phyloP scores from a whole-genome alignment of 306 rosid genomes.

The Medicago arabica region DNA sequence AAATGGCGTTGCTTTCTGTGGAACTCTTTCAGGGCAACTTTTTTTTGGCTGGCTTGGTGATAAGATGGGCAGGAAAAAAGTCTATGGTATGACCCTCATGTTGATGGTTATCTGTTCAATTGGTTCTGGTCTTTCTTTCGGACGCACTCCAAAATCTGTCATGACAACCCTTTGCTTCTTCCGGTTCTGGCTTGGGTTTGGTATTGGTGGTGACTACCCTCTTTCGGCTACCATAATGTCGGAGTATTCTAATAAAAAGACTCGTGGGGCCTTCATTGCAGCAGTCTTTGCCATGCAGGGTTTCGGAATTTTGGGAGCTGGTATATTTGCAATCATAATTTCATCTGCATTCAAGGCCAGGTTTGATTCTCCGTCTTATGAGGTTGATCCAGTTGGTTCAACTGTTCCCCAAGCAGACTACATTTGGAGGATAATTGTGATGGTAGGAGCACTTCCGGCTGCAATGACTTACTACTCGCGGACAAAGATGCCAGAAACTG shows the following conservation, averaged over 20 bases:
- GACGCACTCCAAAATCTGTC: conserved; percentile 65
- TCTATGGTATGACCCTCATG: conserved; percentile 79
- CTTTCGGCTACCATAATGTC: conserved; percentile 88
- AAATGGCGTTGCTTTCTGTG: conserved; percentile 81
- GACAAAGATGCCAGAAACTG: conserved; percentile 87
- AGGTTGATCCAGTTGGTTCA: conserved; percentile 53
- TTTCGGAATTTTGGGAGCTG: conserved; percentile 80
- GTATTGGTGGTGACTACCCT: conserved; percentile 87
- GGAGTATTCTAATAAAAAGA: conserved; percentile 82
- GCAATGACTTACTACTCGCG: conserved; percentile 73
- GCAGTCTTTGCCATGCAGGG: conserved; percentile 91
- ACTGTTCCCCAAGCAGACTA: conserved; percentile 79
- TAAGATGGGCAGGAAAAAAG: conserved; percentile 73
- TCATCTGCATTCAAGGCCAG: conserved; percentile 54
- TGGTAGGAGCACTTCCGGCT: conserved; percentile 81
- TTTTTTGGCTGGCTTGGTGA: conserved; percentile 92
- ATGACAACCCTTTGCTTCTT: conserved; percentile 79
- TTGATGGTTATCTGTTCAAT: conserved; percentile 73
- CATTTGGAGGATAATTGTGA: conserved; percentile 74
- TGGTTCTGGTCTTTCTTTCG: conserved; percentile 81
- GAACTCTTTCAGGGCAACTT: conserved; percentile 76
- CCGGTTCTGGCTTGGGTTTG: conserved; percentile 85
- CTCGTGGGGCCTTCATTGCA: conserved; percentile 84
- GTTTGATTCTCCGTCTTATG: conserved; percentile 61
- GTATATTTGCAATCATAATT: conserved; percentile 65